Evolutionary conservation across 768 basidiomycete genomes (phyloP).

Genomic region (Fistulinella prunicolor): DNA sequence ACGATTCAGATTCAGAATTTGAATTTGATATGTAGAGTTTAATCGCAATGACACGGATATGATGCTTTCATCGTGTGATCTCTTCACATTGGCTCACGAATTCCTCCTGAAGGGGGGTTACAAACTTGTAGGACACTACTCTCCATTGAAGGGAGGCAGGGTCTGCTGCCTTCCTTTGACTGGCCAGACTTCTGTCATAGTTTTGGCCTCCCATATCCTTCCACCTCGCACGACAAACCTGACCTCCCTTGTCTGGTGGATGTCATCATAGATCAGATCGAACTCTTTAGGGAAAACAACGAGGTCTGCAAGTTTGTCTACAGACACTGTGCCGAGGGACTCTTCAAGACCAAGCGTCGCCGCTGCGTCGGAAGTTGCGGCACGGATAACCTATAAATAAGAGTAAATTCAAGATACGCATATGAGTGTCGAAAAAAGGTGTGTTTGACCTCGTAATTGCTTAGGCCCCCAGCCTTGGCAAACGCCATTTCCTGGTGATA

Average conservation of each 20-base stretch:
- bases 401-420: background rate
- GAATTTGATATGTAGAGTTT: constrained; percentile 61
- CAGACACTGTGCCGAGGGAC: constrained; percentile 60
- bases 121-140: constrained; percentile 22
- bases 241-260: constrained; percentile 49
- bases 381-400: constrained; percentile 52
- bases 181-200: constrained; percentile 74
- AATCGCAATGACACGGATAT: background rate
- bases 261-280: constrained; percentile 53
- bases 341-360: constrained; percentile 58
- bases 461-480: constrained; percentile 59
- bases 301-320: constrained; percentile 70
- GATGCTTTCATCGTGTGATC: background rate
- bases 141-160: constrained; percentile 58
- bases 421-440: background rate
- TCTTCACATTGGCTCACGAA: background rate
- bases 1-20: constrained; percentile 76
- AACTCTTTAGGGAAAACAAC: constrained; percentile 61
- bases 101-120: background rate
- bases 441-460: constrained; percentile 59
- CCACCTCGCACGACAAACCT: constrained; percentile 61
- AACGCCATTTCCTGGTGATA: constrained; percentile 77
- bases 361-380: constrained; percentile 67
- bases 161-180: constrained; percentile 50
- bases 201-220: constrained; percentile 65